Percentiles rank a stretch among this genome's conserved stretches.
These are phyloP conservation scores for Exserohilum turcica DNA, from an alignment of 2,329 filamentous ascomycete genomes.

Conservation along the genomic window DNA sequence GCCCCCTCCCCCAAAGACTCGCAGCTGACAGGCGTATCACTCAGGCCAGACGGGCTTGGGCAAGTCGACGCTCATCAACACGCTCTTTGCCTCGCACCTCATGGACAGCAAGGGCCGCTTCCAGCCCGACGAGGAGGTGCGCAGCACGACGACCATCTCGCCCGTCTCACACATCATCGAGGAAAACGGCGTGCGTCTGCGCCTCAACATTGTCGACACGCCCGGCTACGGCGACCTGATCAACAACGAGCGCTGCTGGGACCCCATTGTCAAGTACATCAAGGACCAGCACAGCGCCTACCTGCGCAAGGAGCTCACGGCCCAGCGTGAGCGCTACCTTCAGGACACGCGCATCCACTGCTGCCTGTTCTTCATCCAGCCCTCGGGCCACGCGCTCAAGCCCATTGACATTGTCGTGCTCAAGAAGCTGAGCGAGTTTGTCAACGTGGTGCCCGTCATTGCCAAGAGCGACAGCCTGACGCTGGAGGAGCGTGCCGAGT, in stretches of 20 bases:
- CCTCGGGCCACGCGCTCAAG: constrained; percentile 96
- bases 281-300: constrained; percentile 99
- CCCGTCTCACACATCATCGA: constrained; percentile 98
- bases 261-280: constrained; percentile 99
- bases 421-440: constrained; percentile 99
- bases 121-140: constrained; percentile 87
- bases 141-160: constrained; percentile 97
- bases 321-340: constrained; percentile 98
- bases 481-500: constrained; percentile 89
- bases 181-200: constrained; percentile 96
- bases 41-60: constrained; percentile 97
- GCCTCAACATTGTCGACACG: constrained; percentile 98
- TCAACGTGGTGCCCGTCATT: constrained; percentile 98
- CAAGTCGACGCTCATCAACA: constrained; percentile 99
- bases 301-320: constrained; percentile 98
- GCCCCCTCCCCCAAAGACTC: neutral
- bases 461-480: constrained; percentile 97
- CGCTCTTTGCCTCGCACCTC: constrained; percentile 98
- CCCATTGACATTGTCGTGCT: constrained; percentile 99
- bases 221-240: constrained; percentile 98
- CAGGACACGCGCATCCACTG: constrained; percentile 99
- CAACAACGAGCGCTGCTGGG: constrained; percentile 99
- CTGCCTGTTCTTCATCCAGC: constrained; percentile 99
- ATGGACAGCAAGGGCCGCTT: constrained; percentile 98
- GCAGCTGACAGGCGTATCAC: constrained; percentile 14